Evolutionary conservation across 2,329 filamentous ascomycete genomes (phyloP), one percentile per base, ranked within the genome.

Genomic region (Fusarium drepaniforme): DNA sequence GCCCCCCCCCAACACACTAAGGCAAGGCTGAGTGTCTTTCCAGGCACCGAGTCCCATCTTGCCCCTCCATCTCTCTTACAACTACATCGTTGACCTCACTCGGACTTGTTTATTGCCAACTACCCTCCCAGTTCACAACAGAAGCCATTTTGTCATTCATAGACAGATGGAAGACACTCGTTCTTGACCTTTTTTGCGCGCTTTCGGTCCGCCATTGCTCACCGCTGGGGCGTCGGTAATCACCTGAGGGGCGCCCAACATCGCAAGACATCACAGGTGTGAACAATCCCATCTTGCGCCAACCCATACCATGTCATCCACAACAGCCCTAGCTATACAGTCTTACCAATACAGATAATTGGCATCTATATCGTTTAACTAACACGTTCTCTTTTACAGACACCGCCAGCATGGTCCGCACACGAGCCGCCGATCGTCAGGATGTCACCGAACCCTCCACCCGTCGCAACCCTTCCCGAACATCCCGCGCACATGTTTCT

Each of bases 351-450:
- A 1, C 9, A 3, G 4, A 30, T 21, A 7, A 1, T 9, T 13
- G 3, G 1, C 5, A 4, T 7, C 12, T 28, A 30, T 9, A 18
- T 9, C 33, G 40, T 56, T 7, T 21, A 37, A 15, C 77, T 78
- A 40, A 79, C 25, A 21, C 30, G 11, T 33, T 57, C 33, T n/a
- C 15, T 62, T 30, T 62, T 51, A 35, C 18, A 75, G 68, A 37
- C 42, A 28, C 40, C 59, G 35, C 66, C 56, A 64, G 60, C 23
- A 82, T 82, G 81, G 78, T 79, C 44, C 73, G 78, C 38, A 82
- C 79, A 40, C 76, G 80, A 70, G 79, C 75, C 61, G 72, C 74
- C 62, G 68, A 72, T 46, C 70, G 70, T 46, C 70, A 71, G n/a
- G 57, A 67, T 46, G 33, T 57, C 23, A 38, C 53, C 38, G 65